Base-by-base conservation (phyloP, 1,284 basidiomycete species). In the Grifola frondosa region DNA sequence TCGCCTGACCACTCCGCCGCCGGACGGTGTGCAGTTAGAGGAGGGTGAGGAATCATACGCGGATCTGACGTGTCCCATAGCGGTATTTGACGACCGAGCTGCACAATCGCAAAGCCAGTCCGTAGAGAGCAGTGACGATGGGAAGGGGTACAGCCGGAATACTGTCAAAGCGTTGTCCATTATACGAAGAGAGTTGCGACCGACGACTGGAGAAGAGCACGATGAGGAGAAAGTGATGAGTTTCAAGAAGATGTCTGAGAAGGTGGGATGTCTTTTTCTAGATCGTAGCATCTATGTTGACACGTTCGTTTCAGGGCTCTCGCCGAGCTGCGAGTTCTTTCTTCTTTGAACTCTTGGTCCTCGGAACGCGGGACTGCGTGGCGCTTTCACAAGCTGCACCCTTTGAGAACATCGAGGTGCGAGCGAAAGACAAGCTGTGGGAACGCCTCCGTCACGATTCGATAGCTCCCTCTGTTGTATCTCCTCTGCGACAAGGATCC, bases 341-440 rank as follows among this genome's bases (percentile, higher is more conserved):
- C 77, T 99, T 99, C 77, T 99, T 98, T 61, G 96, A 99, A 67
- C 69, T 98, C 40, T 84, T 99, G 22, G 91, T 97, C 4, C 80
- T 99, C 2, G 88, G 91, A 8, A 97, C 95, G 1, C 84, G 91
- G 31, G 94, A 97, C 63, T 91, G 88, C 59, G 73, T 99, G 54
- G 82, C 84, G 54, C 68, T 98, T 35, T 68, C 81, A 13, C 96
- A 99, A 65, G 58, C 67, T 16, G 70, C 68, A 8, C 70, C 88
- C 1, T 97, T 92, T 59, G 88, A 85, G 50, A 91, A 95, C 63
- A 96, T 99, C 50, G 78, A 88, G 57, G 76, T 98, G 30, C 69
- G 75, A 6, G 85, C 84, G 24, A 97, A 93, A 70, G 79, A 86
- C 48, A 89, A 80, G 61, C 75, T 99, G 5, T 91, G 88, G 88